A percentile compares a stretch with the other conserved stretches of the same genome.
These are phyloP conservation scores for Collybia sp. DNA, from an alignment of 768 basidiomycete species.

Conservation along the genomic window DNA sequence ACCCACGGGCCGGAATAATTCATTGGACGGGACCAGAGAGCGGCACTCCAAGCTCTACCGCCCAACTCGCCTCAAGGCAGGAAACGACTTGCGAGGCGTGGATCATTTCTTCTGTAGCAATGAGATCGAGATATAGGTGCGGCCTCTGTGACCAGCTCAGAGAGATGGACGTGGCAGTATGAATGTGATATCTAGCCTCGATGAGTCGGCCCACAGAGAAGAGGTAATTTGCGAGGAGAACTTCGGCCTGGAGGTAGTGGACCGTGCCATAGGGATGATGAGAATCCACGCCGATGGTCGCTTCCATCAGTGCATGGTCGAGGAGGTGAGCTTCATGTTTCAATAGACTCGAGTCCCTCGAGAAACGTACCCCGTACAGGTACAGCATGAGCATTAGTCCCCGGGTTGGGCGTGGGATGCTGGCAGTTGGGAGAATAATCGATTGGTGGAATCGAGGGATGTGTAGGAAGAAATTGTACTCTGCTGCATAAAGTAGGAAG, in stretches of 20 bases:
- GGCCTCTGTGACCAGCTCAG: slow-evolving; percentile 13
- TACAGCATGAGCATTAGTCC: slow-evolving; percentile 45
- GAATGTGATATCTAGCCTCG: slow-evolving; percentile 47
- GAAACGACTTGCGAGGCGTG: no score
- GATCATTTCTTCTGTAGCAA: no score
- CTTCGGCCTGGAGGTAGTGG: slow-evolving; percentile 54
- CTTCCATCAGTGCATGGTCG: slow-evolving; percentile 40
- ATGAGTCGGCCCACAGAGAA: slow-evolving; percentile 53
- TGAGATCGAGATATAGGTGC: no score
- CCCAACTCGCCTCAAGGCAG: no score
- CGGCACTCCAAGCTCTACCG: no score
- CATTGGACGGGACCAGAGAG: no score
- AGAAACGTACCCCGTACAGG: slow-evolving; percentile 51
- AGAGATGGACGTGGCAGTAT: slow-evolving; percentile 47
- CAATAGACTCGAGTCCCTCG: slow-evolving; percentile 29
- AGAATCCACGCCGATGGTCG: slow-evolving; percentile 39
- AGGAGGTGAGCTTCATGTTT: slow-evolving; percentile 44
- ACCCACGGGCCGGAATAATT: no score
- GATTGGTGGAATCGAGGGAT: slow-evolving; percentile 41
- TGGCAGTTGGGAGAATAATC: slow-evolving; percentile 44
- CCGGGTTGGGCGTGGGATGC: slow-evolving; percentile 43
- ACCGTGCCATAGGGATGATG: slow-evolving; percentile 44
- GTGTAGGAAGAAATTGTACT: slow-evolving; percentile 66
- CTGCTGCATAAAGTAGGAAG: slow-evolving; percentile 51
- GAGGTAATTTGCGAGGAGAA: slow-evolving; percentile 65